Evolutionary conservation across 1,139 yeast genomes (phyloP).

Genomic region (Hansenula sp.): DNA sequence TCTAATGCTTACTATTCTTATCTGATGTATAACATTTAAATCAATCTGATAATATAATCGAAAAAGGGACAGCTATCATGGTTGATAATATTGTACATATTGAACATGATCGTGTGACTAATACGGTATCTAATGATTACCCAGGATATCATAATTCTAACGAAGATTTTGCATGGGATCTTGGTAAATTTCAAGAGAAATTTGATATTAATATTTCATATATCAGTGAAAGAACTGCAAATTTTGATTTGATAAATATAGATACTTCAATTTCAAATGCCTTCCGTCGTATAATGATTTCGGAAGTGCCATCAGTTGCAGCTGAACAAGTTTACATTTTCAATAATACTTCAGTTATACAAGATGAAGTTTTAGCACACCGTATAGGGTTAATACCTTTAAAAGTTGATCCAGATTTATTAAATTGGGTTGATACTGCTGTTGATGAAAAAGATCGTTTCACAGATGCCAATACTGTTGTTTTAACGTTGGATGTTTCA

Average conservation of each 20-base stretch:
- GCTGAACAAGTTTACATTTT: constrained; percentile 86
- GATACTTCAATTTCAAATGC: constrained; percentile 96
- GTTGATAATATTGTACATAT: constrained; percentile 69
- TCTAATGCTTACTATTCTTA: not conserved
- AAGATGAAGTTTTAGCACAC: constrained; percentile 94
- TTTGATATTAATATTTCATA: constrained; percentile 69
- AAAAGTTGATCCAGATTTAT: constrained; percentile 84
- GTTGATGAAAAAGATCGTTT: constrained; percentile 65
- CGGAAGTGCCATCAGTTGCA: constrained; percentile 96
- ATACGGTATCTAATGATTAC: constrained; percentile 81
- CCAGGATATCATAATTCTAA: constrained; percentile 74
- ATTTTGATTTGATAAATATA: constrained; percentile 80
- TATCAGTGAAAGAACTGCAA: constrained; percentile 67
- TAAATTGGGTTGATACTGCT: constrained; percentile 69
- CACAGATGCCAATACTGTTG: constrained; percentile 87
- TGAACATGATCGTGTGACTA: constrained; percentile 88
- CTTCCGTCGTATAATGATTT: constrained; percentile 92
- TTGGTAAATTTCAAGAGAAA: constrained; percentile 69
- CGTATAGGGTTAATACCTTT: constrained; percentile 91
- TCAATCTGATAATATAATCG: no score
- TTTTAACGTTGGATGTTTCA: constrained; percentile 71
- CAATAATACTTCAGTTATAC: constrained; percentile 94
- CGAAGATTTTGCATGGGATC: constrained; percentile 71
- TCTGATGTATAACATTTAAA: not conserved
- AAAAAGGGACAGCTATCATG: no score